Evolutionary conservation across 495 filamentous ascomycete genomes (phyloP).

Genomic region (Penicillium chermesinum): DNA sequence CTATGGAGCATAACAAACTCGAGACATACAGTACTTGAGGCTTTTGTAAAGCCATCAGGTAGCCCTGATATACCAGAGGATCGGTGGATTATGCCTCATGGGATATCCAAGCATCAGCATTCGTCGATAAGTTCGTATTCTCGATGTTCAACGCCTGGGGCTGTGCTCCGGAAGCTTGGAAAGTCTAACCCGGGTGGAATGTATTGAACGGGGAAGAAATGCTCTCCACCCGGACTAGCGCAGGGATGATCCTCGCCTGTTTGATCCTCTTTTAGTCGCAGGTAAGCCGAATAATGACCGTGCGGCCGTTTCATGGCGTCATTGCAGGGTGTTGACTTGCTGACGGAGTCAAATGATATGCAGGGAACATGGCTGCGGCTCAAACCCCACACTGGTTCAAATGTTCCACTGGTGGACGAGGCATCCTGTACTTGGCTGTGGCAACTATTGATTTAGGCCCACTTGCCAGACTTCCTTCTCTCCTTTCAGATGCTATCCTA

Average conservation of each 20-base stretch:
- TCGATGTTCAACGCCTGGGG: not conserved
- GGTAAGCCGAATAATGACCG: conserved; percentile 8
- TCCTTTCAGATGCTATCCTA: not conserved
- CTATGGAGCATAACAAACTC: too few relatives aligned
- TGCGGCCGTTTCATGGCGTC: conserved; percentile 17
- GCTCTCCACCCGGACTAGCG: not conserved
- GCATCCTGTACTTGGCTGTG: conserved; percentile 6
- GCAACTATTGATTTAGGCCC: conserved; percentile 6
- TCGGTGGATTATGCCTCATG: too few relatives aligned
- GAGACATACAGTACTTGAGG: too few relatives aligned
- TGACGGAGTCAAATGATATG: conserved; percentile 28
- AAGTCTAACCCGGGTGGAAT: not conserved
- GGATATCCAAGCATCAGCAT: too few relatives aligned
- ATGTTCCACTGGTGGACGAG: not conserved
- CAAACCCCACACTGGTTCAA: not conserved
- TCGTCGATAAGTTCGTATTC: not conserved
- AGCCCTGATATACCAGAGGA: too few relatives aligned
- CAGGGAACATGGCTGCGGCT: conserved; percentile 14
- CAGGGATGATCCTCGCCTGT: conserved; percentile 11
- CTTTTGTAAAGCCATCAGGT: too few relatives aligned
- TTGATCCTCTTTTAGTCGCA: conserved; percentile 5
- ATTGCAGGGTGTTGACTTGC: conserved; percentile 10
- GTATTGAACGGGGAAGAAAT: not conserved
- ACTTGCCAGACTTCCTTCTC: not conserved
- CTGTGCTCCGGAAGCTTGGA: conserved; percentile 8